Conservation (phyloP, 768 basidiomycete species). For the Mycena latifolia region DNA sequence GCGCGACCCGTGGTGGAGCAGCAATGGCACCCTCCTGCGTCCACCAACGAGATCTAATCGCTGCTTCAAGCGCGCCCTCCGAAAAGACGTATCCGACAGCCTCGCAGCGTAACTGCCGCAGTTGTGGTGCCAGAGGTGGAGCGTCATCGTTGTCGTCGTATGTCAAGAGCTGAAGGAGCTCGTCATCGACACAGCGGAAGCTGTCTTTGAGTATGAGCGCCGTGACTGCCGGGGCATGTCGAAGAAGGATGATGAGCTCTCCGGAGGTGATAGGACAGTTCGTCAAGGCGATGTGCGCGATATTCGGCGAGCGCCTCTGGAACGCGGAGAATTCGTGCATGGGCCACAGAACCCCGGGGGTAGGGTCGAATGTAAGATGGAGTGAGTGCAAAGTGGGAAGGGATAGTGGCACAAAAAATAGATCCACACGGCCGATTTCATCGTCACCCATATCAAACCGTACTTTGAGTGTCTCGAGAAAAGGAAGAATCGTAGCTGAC, state of each 20-base stretch:
- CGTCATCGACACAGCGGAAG: neutral
- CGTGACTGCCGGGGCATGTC: neutral
- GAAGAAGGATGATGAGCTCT: neutral
- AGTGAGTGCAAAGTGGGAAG: slow-evolving; percentile 7
- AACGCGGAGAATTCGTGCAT: slow-evolving; percentile 8
- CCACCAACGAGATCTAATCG: slow-evolving; percentile 15
- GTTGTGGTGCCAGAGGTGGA: neutral
- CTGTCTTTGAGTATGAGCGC: neutral
- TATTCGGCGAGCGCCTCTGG: slow-evolving; percentile 2
- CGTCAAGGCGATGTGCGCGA: neutral
- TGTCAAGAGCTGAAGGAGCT: neutral
- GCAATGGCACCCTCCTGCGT: too few relatives aligned
- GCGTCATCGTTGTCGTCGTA: neutral
- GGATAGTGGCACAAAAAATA: slow-evolving; percentile 4
- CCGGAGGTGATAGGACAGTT: neutral
- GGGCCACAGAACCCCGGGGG: slow-evolving; percentile 6
- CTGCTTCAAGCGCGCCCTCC: neutral
- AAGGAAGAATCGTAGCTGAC: neutral
- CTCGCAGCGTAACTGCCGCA: neutral
- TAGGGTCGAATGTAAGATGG: neutral
- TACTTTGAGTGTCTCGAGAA: neutral
- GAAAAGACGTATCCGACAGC: neutral
- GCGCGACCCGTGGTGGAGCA: neutral
- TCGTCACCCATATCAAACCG: neutral
- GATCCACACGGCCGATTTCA: neutral